Base-by-base conservation (phyloP, 192 early-diverging fungal species). In the Phlyctochytrium planicorne region DNA sequence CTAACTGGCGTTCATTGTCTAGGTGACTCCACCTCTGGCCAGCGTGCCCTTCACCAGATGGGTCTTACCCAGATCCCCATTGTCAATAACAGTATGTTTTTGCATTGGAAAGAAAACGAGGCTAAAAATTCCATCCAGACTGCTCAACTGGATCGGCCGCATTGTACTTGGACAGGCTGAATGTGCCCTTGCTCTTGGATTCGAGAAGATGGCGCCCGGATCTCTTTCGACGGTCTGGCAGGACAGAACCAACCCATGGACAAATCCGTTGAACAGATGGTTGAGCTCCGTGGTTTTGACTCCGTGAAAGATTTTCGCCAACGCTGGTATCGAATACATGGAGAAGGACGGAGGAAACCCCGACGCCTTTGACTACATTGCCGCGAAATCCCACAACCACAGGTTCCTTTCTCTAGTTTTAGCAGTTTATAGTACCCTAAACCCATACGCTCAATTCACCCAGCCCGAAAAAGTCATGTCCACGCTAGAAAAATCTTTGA, bases 91-190 rank as follows among this genome's bases (percentile, higher is more conserved):
- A 90, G 47, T 53, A 34, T 20, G 55, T 57, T 57, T 25, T 24
- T 57, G 20, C 25, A 4, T 63, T 29, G 31, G 3, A 17, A 66
- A 32, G 10, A 37, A 12, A 30, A 60, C 29, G 40, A 6, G 20
- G 40, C 20, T 47, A 47, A 14, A 25, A 20, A 59, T 64, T 16
- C 63, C 63, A 52, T 16, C 36, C 34, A 62, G 36, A 89, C 72
- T 89, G 90, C 76, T 83, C 90, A 2, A 90, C 90, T 62, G 89
- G 88, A 2, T 88, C 89, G 2, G 83, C 90, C 1, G 89, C 90
- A 32, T 73, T 90, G 30, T 88, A 73, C 69, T 73, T 84, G 90
- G 90, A 35, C 59, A 72, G 29, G 82, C 74, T 30, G 87, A 91
- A 30, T 88, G 87, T 63, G 86, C 87, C 36, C 80, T 91, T 78